Conservation (phyloP, 2,329 filamentous ascomycete genomes). For the Talaromyces rugulosus region DNA sequence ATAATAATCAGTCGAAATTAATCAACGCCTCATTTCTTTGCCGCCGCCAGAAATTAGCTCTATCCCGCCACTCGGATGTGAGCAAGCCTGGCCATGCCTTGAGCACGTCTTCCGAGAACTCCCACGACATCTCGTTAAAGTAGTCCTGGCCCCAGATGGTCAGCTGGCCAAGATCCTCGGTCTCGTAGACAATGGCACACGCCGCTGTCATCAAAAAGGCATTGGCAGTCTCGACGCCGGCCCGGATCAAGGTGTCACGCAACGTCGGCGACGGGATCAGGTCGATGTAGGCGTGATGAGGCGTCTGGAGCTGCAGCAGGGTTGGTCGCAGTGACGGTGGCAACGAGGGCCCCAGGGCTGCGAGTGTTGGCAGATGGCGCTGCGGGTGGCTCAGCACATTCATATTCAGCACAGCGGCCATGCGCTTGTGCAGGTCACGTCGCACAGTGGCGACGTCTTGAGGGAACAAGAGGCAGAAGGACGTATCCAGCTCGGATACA, state of each 20-base stretch:
- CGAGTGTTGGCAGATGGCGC: constrained; percentile 28
- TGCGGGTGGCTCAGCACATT: constrained; percentile 26
- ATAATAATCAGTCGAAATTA: constrained; percentile 4
- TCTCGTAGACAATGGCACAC: constrained; percentile 31
- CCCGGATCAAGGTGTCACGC: constrained; percentile 34
- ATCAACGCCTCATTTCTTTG: constrained; percentile 32
- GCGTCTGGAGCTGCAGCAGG: constrained; percentile 35
- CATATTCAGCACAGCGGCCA: constrained; percentile 33
- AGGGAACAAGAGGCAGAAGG: constrained; percentile 22
- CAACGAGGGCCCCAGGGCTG: constrained; percentile 26
- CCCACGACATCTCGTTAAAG: constrained; percentile 40
- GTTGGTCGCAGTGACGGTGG: constrained; percentile 34
- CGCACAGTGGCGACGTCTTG: constrained; percentile 34
- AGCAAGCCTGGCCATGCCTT: constrained; percentile 41
- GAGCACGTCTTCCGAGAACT: constrained; percentile 37
- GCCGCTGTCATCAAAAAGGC: constrained; percentile 36
- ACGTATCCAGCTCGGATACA: constrained; percentile 1
- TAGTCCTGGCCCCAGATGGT: constrained; percentile 43
- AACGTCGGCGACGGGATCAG: constrained; percentile 38
- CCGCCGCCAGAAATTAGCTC: constrained; percentile 40
- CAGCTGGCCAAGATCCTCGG: constrained; percentile 35
- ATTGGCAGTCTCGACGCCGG: constrained; percentile 32
- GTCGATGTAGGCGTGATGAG: constrained; percentile 42
- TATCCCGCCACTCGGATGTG: constrained; percentile 33
- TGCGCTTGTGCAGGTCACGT: constrained; percentile 29